phyloP scores from a whole-genome alignment of 176 grass and related monocot genomes.

The Avena insularis region DNA sequence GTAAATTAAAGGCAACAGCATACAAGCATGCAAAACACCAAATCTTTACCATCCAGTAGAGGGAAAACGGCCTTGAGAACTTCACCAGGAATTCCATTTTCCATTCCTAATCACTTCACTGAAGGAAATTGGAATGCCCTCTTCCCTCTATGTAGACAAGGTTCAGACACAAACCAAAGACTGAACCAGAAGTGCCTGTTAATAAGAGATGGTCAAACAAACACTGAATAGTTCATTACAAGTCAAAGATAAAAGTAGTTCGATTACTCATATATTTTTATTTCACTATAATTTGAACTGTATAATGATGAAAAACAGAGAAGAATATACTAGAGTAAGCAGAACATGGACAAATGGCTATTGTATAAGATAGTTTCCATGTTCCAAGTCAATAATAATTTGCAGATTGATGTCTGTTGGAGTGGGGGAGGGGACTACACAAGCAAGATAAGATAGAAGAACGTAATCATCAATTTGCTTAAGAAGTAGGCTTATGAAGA shows the following conservation, averaged over 20 bases:
- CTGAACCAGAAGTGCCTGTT: constrained; percentile 13
- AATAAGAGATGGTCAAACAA: constrained; percentile 22
- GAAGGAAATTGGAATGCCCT: constrained; percentile 34
- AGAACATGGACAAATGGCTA: constrained; percentile 14
- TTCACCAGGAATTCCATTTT: constrained; percentile 63
- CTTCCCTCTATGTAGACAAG: constrained; percentile 3
- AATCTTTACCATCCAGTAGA: constrained; percentile 69
- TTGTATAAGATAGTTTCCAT: background rate
- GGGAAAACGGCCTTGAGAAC: constrained; percentile 74
- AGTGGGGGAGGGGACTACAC: background rate
- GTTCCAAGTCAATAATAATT: constrained; percentile 1
- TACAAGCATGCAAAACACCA: constrained; percentile 80
- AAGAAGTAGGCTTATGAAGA: background rate
- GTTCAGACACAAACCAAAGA: constrained; percentile 32
- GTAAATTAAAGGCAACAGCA: background rate
- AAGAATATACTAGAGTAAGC: background rate
- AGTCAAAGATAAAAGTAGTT: background rate
- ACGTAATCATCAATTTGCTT: background rate
- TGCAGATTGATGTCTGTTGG: constrained; percentile 5
- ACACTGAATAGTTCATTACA: background rate
- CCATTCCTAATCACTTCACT: constrained; percentile 48
- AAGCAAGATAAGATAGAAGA: background rate
- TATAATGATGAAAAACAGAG: background rate
- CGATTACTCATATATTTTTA: background rate
- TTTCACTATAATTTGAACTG: constrained; percentile 21